Base-by-base conservation (phyloP, 306 rosid species). In the Lotus japonicus region DNA sequence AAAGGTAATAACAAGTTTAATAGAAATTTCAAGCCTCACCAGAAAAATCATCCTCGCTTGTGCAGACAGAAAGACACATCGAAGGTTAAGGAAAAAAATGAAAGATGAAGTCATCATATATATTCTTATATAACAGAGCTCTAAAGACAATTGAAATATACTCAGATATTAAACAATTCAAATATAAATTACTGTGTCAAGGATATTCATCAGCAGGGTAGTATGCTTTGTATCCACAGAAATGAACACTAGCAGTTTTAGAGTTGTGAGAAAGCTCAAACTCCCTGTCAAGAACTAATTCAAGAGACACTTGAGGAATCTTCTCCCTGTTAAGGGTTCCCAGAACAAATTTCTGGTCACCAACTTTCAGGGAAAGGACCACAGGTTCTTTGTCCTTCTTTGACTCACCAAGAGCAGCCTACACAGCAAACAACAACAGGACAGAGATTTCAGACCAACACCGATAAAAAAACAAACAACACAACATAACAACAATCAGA, bases 211-310 rank as follows among this genome's bases (percentile, higher is more conserved):
- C 77, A 0, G 11, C 72, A 4, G 65, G 55, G 1, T 64, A 15
- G 6, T 3, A 11, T 0, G 92, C 70, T 54, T 81, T 87, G 82
- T 95, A 90, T 35, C 99, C 99, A 66, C 74, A 48, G 57, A 87
- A 88, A 78, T 74, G 68, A 13, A 95, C 85, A 48, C 92, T 90
- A 1, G 81, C 87, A 61, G n/a, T 50, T 15, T 95, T 95, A 7
- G 84, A 80, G 54, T 31, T 90, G 86, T 90, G 97, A 6, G 95
- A 90, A 19, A 95, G 84, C 83, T 88, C 95, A 75, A 95, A 91
- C 23, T 85, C 95, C 64, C 88, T 84, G 14, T 95, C 97, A 2
- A 95, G 69, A 48, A 95, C 95, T 13, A 95, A 55, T 39, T 95
- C 97, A 58, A 82, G 84, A 0, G 92, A 41, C 9, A 85, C 11